Percentiles rank a stretch among this genome's conserved stretches.
These are phyloP conservation scores for Pleurozium schreberi DNA, from an alignment of 225 moss, liverwort and hornwort genomes.

Conservation along the genomic window DNA sequence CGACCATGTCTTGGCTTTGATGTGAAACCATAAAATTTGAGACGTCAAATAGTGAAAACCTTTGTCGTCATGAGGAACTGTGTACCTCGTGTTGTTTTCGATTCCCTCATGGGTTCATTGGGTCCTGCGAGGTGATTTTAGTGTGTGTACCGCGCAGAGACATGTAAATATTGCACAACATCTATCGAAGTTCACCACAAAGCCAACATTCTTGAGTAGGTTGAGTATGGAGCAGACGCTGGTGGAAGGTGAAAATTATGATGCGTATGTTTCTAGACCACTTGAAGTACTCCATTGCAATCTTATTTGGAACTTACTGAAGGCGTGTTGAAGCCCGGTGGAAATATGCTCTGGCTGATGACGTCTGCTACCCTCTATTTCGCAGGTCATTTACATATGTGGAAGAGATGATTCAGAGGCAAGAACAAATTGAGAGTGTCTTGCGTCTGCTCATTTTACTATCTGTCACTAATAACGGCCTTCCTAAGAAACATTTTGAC, in stretches of 20 bases:
- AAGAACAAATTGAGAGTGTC: conserved; percentile 71
- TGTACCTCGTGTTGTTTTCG: not conserved
- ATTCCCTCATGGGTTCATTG: not conserved
- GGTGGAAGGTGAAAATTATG: conserved; percentile 85
- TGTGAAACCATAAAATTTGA: not conserved
- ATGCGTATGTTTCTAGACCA: conserved; percentile 45
- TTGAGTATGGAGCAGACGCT: conserved; percentile 93
- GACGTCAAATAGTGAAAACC: not conserved
- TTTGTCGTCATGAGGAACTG: not conserved
- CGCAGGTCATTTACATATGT: conserved; percentile 73
- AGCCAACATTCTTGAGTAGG: conserved; percentile 63
- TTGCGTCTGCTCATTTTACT: conserved; percentile 79
- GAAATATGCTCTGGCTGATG: not conserved
- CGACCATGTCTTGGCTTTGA: not conserved
- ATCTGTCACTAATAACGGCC: conserved; percentile 80
- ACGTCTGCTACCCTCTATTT: not conserved
- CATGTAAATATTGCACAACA: conserved; percentile 84
- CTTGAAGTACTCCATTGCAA: not conserved
- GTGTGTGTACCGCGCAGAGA: conserved; percentile 36
- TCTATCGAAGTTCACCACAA: conserved; percentile 64
- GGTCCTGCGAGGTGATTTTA: conserved; percentile 2
- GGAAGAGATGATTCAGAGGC: conserved; percentile 93
- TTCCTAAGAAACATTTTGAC: conserved; percentile 94
- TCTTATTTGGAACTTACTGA: not conserved
- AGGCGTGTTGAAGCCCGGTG: not conserved